A percentile compares a stretch with the other conserved stretches of the same genome.
Evolutionary conservation across 352 stramenopile genomes (phyloP).

Genomic region (Phytopythium sindhum): DNA sequence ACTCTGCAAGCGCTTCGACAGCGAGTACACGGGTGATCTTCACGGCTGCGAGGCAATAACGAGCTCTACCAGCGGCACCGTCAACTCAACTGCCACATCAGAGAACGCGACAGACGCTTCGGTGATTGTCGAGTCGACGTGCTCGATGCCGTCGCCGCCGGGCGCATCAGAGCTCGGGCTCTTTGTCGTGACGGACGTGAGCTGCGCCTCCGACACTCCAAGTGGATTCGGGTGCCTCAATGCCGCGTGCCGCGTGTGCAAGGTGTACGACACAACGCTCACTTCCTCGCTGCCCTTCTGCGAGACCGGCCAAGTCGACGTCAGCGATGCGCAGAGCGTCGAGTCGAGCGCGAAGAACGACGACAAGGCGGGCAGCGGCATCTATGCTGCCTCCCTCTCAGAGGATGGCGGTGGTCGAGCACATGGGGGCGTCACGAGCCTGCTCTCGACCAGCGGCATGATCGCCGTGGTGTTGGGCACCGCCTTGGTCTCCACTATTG

Average conservation of each 20-base stretch:
- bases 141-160: not conserved
- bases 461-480: not conserved
- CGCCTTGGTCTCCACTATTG: not conserved
- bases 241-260: constrained; percentile 26
- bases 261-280: constrained; percentile 15
- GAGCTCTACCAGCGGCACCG: not conserved
- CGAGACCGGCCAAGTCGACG: not conserved
- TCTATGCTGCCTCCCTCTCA: not conserved
- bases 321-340: not conserved
- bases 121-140: not conserved
- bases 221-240: constrained; percentile 25
- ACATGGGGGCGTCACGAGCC: not conserved
- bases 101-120: not conserved
- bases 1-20: constrained; percentile 20
- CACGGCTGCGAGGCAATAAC: not conserved
- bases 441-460: constrained; percentile 3
- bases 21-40: constrained; percentile 1
- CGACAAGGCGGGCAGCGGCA: not conserved
- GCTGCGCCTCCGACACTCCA: not conserved
- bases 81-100: not conserved
- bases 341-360: not conserved
- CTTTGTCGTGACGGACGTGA: constrained; percentile 7
- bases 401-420: too few species aligned
- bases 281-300: constrained; percentile 15
- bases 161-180: constrained; percentile 12